phyloP scores from a whole-genome alignment of 2,329 filamentous ascomycete species.

The Pseudocercospora crystallina region DNA sequence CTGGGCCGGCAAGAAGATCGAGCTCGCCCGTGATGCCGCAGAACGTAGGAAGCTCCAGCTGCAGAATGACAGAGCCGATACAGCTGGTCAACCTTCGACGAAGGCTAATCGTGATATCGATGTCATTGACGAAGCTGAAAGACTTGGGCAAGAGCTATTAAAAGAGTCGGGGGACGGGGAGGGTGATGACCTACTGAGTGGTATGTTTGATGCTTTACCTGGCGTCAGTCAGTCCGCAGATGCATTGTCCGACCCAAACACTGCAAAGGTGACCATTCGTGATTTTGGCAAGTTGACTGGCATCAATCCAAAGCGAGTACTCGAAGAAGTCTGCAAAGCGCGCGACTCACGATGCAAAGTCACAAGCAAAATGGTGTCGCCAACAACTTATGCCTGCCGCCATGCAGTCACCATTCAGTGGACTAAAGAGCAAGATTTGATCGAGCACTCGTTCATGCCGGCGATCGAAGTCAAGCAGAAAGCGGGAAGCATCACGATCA shows the following conservation, averaged over 20 bases:
- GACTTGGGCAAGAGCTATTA: slow-evolving; percentile 32
- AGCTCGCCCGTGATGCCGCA: slow-evolving; percentile 42
- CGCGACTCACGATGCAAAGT: slow-evolving; percentile 71
- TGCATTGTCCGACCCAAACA: slow-evolving; percentile 29
- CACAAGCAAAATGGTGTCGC: slow-evolving; percentile 67
- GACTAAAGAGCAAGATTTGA: slow-evolving; percentile 68
- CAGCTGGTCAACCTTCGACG: neutral
- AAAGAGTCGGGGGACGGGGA: slow-evolving; percentile 51
- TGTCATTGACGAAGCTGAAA: slow-evolving; percentile 52
- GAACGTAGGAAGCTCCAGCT: slow-evolving; percentile 34
- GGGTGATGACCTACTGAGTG: slow-evolving; percentile 57
- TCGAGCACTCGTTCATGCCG: slow-evolving; percentile 43
- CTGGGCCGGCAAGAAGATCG: slow-evolving; percentile 47
- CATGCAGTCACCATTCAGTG: slow-evolving; percentile 74
- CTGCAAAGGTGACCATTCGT: slow-evolving; percentile 60
- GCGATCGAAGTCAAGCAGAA: slow-evolving; percentile 47
- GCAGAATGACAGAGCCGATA: slow-evolving; percentile 14
- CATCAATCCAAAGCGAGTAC: slow-evolving; percentile 68
- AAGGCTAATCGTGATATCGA: slow-evolving; percentile 35
- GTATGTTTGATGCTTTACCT: slow-evolving; percentile 53
- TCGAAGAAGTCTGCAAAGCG: slow-evolving; percentile 86
- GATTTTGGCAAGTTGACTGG: slow-evolving; percentile 86
- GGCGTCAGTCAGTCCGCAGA: slow-evolving; percentile 35
- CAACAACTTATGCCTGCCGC: slow-evolving; percentile 71
- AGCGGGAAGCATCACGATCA: slow-evolving; percentile 58